phyloP scores from a whole-genome alignment of 495 filamentous ascomycete species.

The Trichocladium uniseriatum region DNA sequence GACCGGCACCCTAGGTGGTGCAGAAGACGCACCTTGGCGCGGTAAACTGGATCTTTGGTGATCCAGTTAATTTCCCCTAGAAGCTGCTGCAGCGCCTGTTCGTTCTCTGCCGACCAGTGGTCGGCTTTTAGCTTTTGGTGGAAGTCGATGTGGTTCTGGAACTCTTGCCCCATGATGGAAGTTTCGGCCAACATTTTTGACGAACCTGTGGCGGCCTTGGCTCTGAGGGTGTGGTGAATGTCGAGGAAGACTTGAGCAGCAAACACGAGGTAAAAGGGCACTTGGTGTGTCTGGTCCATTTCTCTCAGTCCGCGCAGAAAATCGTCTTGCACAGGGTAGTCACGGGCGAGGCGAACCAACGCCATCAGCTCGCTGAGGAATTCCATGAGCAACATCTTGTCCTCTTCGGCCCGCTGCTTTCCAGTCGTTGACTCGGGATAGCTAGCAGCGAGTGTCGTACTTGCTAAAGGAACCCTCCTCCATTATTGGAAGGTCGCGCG shows the following conservation, averaged over 20 bases:
- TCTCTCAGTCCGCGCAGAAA: slow-evolving; percentile 28
- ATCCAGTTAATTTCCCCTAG: slow-evolving; percentile 17
- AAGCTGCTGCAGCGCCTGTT: slow-evolving; percentile 14
- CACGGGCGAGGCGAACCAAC: not conserved
- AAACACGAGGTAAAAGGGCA: slow-evolving; percentile 29
- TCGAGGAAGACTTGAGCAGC: slow-evolving; percentile 35
- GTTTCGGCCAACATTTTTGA: slow-evolving; percentile 9
- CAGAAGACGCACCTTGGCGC: not conserved
- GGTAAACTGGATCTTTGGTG: slow-evolving; percentile 12
- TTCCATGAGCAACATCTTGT: slow-evolving; percentile 23
- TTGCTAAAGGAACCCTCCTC: slow-evolving; percentile 24
- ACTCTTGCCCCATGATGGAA: slow-evolving; percentile 15
- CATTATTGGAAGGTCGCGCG: slow-evolving; percentile 17
- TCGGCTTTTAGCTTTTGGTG: slow-evolving; percentile 26
- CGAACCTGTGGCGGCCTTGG: slow-evolving; percentile 6
- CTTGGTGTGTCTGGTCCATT: slow-evolving; percentile 12
- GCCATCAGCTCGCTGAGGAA: slow-evolving; percentile 26
- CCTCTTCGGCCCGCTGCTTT: slow-evolving; percentile 24
- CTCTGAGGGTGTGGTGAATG: slow-evolving; percentile 26
- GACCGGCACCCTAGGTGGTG: not conserved
- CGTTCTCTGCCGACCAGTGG: slow-evolving; percentile 27
- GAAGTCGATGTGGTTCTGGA: slow-evolving; percentile 26
- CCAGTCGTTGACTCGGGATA: slow-evolving; percentile 22
- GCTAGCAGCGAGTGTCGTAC: slow-evolving; percentile 24
- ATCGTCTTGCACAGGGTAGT: slow-evolving; percentile 29